Conservation (phyloP, 495 filamentous ascomycete species). For the Patellaria atrata region DNA sequence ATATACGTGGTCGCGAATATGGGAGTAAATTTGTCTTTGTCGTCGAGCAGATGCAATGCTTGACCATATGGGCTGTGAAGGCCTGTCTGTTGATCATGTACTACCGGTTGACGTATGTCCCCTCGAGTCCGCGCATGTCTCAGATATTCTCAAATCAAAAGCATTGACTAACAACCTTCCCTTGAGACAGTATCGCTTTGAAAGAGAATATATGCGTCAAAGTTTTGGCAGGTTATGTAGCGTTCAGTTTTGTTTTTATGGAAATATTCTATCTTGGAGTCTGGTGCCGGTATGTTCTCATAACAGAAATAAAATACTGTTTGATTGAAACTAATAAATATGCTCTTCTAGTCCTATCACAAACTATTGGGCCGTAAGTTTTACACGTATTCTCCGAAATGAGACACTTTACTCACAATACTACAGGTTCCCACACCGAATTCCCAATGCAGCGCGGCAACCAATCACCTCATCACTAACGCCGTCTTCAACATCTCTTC, state of each 20-base stretch:
- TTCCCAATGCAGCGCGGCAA: slow-evolving; percentile 24
- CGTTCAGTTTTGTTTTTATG: slow-evolving; percentile 39
- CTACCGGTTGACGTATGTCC: slow-evolving; percentile 34
- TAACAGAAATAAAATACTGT: not conserved
- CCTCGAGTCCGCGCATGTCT: not conserved
- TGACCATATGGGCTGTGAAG: slow-evolving; percentile 40
- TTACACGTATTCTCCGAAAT: not conserved
- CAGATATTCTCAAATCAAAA: not conserved
- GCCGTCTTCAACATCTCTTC: slow-evolving; percentile 52
- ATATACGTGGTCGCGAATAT: slow-evolving; percentile 31
- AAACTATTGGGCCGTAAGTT: slow-evolving; percentile 39
- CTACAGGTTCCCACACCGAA: slow-evolving; percentile 28
- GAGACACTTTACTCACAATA: too few relatives aligned
- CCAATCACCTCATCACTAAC: slow-evolving; percentile 44
- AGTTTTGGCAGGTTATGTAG: slow-evolving; percentile 36
- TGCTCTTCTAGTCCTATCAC: slow-evolving; percentile 31
- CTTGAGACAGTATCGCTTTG: slow-evolving; percentile 20
- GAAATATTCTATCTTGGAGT: slow-evolving; percentile 45
- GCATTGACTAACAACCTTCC: slow-evolving; percentile 1
- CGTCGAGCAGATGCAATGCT: slow-evolving; percentile 30
- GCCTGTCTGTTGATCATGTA: slow-evolving; percentile 40
- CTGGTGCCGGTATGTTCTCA: slow-evolving; percentile 30
- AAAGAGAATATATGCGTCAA: slow-evolving; percentile 37
- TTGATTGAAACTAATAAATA: not conserved
- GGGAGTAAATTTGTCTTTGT: slow-evolving; percentile 41